Evolutionary conservation across 352 stramenopile species (phyloP).

Genomic region (Aphanomyces cochlioides): DNA sequence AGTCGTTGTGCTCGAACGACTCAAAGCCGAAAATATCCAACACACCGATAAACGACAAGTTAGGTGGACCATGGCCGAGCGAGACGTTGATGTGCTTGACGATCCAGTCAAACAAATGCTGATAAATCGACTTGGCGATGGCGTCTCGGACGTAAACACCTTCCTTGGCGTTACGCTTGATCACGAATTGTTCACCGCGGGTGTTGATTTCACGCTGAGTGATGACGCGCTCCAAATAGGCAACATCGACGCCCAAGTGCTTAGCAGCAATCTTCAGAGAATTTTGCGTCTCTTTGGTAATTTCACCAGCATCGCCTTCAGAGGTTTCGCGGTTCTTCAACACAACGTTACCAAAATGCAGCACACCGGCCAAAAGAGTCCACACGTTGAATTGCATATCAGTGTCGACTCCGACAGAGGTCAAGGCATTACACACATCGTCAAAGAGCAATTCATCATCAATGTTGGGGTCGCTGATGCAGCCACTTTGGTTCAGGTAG

Average conservation of each 20-base stretch:
- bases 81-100: conserved; percentile 77
- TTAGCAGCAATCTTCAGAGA: conserved; percentile 38
- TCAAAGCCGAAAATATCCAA: conserved; percentile 98
- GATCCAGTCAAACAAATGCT: conserved; percentile 85
- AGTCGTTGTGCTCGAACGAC: conserved; percentile 92
- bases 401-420: conserved; percentile 66
- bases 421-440: conserved; percentile 72
- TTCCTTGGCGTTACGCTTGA: conserved; percentile 71
- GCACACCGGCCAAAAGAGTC: conserved; percentile 65
- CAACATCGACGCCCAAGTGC: conserved; percentile 67
- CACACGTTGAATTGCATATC: conserved; percentile 71
- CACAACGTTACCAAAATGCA: conserved; percentile 79
- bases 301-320: conserved; percentile 69
- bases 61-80: conserved; percentile 69
- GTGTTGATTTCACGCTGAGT: conserved; percentile 77
- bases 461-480: conserved; percentile 74
- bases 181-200: conserved; percentile 75
- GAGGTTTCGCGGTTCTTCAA: conserved; percentile 75
- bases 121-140: conserved; percentile 93
- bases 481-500: conserved; percentile 87
- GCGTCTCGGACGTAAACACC: conserved; percentile 84
- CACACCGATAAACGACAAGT: conserved; percentile 88
- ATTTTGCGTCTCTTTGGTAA: conserved; percentile 48
- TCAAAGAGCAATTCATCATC: conserved; percentile 86
- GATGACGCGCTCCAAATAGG: conserved; percentile 63